Conservation (phyloP, 345 rosid species). For the Salix udensis region DNA sequence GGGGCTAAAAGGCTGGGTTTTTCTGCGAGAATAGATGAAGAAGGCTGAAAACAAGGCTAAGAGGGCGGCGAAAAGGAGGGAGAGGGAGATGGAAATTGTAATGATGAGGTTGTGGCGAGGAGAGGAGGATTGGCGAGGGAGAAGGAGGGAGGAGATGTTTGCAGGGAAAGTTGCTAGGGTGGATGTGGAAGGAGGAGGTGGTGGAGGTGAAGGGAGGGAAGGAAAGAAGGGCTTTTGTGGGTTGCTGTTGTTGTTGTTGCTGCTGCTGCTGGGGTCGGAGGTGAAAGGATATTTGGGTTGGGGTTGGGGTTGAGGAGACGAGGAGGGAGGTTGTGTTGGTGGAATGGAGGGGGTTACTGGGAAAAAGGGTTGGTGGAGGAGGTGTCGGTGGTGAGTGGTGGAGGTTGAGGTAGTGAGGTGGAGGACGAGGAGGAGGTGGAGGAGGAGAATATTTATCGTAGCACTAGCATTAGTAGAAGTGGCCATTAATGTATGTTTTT, state of each 20-base stretch:
- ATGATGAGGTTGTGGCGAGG: slow-evolving; percentile 23
- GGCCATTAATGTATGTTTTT: neutral
- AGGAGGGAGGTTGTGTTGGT: slow-evolving; percentile 12
- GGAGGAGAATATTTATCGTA: neutral
- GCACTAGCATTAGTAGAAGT: neutral
- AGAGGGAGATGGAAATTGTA: slow-evolving; percentile 46
- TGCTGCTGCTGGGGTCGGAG: neutral
- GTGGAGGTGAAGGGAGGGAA: slow-evolving; percentile 7
- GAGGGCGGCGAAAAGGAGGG: slow-evolving; percentile 51
- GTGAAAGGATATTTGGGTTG: slow-evolving; percentile 24
- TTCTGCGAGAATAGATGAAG: slow-evolving; percentile 41
- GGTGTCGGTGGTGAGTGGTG: slow-evolving; percentile 9
- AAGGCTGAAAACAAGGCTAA: slow-evolving; percentile 39
- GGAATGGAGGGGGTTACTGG: slow-evolving; percentile 7
- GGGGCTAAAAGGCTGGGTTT: slow-evolving; percentile 14
- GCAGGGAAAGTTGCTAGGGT: slow-evolving; percentile 75
- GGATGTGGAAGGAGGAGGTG: slow-evolving; percentile 40
- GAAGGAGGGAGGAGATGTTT: slow-evolving; percentile 72
- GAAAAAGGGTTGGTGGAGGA: slow-evolving; percentile 27
- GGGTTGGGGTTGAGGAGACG: slow-evolving; percentile 14
- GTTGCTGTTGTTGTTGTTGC: neutral
- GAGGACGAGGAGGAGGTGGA: neutral
- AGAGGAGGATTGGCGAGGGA: slow-evolving; percentile 41
- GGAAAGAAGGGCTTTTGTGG: slow-evolving; percentile 22
- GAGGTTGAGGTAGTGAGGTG: neutral